Base-by-base conservation (phyloP, 805 yeast species). In the Maudiozyma turicensis region DNA sequence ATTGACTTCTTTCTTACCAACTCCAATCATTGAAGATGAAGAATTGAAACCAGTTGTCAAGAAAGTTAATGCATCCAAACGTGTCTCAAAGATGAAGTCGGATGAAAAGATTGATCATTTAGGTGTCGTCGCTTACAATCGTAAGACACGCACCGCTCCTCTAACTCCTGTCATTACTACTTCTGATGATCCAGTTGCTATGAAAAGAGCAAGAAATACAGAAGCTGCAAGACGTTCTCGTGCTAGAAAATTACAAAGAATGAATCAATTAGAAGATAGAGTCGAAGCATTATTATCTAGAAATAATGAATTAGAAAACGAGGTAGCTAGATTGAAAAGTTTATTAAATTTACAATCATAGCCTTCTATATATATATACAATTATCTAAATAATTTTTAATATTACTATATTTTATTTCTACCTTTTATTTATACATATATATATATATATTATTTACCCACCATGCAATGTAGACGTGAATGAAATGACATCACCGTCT, bases 211-310 rank as follows among this genome's bases (percentile, higher is more conserved):
- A 8, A 82, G 91, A 69, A 91, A 93, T 76, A 91, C 82, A 45
- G 96, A 89, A 65, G 97, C 98, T 57, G 97, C 97, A 7, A 81
- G 97, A 68, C 80, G 96, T 63, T 88, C 96, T 30, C 76, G 97
- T 61, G 96, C 96, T 28, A 81, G 95, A 66, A 88, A 90, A 69
- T 81, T 85, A 82, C 86, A 86, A 66, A 79, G 95, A 67, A 85
- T 90, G 87, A 59, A 69, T 52, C 91, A 86, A 65, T 72, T 90
- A 64, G 97, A 90, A 69, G 78, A 68, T 28, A 81, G 79, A 66
- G 93, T 89, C 48, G 87, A 82, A 55, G 75, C 67, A 33, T 72
- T 90, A 54, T 56, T 83, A 44, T 63, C 68, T 30, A 81, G 74
- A 57, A 89, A 88, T 68, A 62, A 72, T 43, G 72, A 67, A 7